phyloP scores from a whole-genome alignment of 2,329 filamentous ascomycete genomes.

The Colletotrichum lini region DNA sequence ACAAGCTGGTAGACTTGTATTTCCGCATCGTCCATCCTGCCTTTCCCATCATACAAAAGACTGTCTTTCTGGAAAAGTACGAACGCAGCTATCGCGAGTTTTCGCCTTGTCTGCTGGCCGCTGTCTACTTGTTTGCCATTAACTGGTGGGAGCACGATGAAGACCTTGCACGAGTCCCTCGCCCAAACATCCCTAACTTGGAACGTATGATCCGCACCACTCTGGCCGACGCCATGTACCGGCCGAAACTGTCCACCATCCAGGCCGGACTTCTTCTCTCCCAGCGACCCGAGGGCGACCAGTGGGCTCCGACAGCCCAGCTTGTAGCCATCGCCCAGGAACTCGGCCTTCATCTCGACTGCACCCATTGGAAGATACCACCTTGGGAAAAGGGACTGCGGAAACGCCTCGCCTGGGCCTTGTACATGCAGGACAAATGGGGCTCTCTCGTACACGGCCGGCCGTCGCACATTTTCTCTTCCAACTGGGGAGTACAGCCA shows the following conservation, averaged over 20 bases:
- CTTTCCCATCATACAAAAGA: slow-evolving; percentile 87
- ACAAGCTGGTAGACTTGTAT: slow-evolving; percentile 83
- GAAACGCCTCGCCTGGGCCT: slow-evolving; percentile 89
- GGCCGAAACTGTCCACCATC: slow-evolving; percentile 85
- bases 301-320: slow-evolving; percentile 89
- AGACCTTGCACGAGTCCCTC: slow-evolving; percentile 73
- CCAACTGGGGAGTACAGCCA: slow-evolving; percentile 82
- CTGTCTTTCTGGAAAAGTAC: slow-evolving; percentile 85
- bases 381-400: slow-evolving; percentile 88
- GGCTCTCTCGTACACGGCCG: slow-evolving; percentile 87
- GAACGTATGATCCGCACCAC: slow-evolving; percentile 82
- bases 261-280: slow-evolving; percentile 83
- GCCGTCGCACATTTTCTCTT: slow-evolving; percentile 79
- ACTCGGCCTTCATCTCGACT: slow-evolving; percentile 90
- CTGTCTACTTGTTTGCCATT: slow-evolving; percentile 87
- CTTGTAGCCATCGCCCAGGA: slow-evolving; percentile 90
- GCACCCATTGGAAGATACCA: slow-evolving; percentile 88
- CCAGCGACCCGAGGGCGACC: slow-evolving; percentile 82
- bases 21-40: slow-evolving; percentile 85
- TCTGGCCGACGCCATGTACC: slow-evolving; percentile 82
- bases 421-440: slow-evolving; percentile 97
- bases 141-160: slow-evolving; percentile 89
- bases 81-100: slow-evolving; percentile 80
- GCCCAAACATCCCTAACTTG: slow-evolving; percentile 80
- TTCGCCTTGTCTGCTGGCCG: slow-evolving; percentile 82